These are phyloP conservation scores for Russula sp. DNA, from an alignment of 768 basidiomycete species.

Conservation along the genomic window DNA sequence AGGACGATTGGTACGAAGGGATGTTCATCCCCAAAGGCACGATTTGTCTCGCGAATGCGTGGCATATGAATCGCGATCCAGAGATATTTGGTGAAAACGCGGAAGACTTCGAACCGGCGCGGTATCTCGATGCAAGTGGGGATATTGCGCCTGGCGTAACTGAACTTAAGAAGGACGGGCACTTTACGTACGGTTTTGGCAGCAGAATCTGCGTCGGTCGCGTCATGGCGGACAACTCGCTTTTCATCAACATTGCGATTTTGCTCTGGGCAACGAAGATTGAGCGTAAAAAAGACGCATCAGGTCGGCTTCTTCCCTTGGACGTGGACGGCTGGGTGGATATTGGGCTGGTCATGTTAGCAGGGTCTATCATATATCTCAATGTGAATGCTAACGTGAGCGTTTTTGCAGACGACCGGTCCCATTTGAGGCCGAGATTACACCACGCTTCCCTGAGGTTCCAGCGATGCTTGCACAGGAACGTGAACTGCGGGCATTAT, in stretches of 20 bases:
- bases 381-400: neutral
- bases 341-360: conserved; percentile 8
- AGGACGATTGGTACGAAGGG: no score
- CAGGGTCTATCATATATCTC: neutral
- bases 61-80: no score
- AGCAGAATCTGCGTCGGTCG: conserved; percentile 19
- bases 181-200: conserved; percentile 35
- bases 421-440: conserved; percentile 14
- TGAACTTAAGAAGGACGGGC: conserved; percentile 11
- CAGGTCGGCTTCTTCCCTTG: conserved; percentile 5
- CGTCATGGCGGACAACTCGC: conserved; percentile 31
- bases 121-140: neutral
- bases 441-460: conserved; percentile 15
- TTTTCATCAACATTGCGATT: conserved; percentile 37
- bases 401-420: conserved; percentile 12
- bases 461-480: neutral
- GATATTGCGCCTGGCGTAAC: neutral
- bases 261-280: conserved; percentile 33
- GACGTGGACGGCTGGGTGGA: conserved; percentile 11
- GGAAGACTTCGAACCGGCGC: neutral
- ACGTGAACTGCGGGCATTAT: neutral
- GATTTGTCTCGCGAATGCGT: no score
- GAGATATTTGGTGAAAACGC: no score
- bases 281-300: conserved; percentile 5
- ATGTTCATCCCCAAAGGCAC: no score